These are phyloP conservation scores for Xylogone sp. DNA, from an alignment of 2,329 filamentous ascomycete species.

Conservation along the genomic window DNA sequence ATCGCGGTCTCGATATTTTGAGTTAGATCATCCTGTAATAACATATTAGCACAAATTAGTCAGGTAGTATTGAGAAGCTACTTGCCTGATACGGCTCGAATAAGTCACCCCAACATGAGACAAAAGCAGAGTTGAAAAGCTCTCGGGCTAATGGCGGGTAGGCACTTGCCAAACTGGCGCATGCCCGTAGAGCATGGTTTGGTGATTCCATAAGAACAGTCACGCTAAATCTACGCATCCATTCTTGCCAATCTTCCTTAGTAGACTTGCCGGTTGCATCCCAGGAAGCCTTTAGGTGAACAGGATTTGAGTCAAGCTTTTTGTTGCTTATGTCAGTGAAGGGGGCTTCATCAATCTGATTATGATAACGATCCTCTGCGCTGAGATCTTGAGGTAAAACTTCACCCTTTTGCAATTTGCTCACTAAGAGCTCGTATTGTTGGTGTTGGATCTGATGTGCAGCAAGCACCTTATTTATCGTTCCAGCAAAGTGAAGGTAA, in stretches of 20 bases:
- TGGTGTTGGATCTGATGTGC: constrained; percentile 79
- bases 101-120: constrained; percentile 97
- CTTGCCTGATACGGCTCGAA: constrained; percentile 83
- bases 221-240: constrained; percentile 94
- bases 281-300: constrained; percentile 96
- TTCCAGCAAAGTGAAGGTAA: constrained; percentile 89
- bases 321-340: constrained; percentile 84
- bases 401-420: constrained; percentile 91
- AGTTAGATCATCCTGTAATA: constrained; percentile 72
- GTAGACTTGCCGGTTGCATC: constrained; percentile 96
- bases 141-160: constrained; percentile 90
- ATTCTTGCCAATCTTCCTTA: constrained; percentile 98
- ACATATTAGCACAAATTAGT: constrained; percentile 4
- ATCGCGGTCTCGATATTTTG: constrained; percentile 94
- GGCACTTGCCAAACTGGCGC: constrained; percentile 83
- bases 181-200: constrained; percentile 90
- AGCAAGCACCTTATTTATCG: constrained; percentile 83
- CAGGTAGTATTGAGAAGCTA: background rate
- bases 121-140: constrained; percentile 97
- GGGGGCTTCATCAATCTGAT: constrained; percentile 73
- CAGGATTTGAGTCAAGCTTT: constrained; percentile 95
- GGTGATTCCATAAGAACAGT: constrained; percentile 93
- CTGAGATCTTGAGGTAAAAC: constrained; percentile 92
- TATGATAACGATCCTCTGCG: constrained; percentile 75
- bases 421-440: constrained; percentile 89